These are phyloP conservation scores for Phaeomoniella chlamydospora DNA, from an alignment of 2,329 filamentous ascomycete genomes.

Conservation along the genomic window DNA sequence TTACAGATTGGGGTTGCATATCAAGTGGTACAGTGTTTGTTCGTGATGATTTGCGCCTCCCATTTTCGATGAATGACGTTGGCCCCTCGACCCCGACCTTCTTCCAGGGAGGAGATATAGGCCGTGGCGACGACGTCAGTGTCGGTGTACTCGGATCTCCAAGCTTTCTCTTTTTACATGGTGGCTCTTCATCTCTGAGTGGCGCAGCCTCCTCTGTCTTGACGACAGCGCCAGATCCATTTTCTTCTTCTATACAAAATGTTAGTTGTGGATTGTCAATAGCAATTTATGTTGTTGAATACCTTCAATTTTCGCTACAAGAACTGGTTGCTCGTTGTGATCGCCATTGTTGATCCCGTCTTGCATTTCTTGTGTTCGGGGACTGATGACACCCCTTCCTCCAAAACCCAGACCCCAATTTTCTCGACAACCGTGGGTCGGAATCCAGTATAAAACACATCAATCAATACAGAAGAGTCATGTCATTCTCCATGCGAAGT, in stretches of 20 bases:
- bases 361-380: conserved; percentile 29
- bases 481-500: conserved; percentile 12
- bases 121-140: conserved; percentile 23
- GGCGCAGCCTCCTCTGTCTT: conserved; percentile 15
- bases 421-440: conserved; percentile 25
- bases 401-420: conserved; percentile 25
- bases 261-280: too few relatives aligned
- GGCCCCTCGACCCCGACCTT: conserved; percentile 71
- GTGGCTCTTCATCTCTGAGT: conserved; percentile 21
- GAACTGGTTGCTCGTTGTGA: conserved; percentile 1
- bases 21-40: conserved; percentile 36
- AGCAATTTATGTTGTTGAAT: too few relatives aligned
- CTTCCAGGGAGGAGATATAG: conserved; percentile 81
- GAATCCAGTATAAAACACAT: conserved; percentile 20
- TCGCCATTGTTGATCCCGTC: conserved; percentile 17
- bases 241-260: neutral
- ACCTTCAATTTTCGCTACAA: neutral
- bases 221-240: conserved; percentile 1
- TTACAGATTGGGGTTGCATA: conserved; percentile 30
- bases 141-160: conserved; percentile 16
- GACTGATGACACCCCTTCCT: conserved; percentile 24
- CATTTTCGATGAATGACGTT: conserved; percentile 59
- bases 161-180: conserved; percentile 30
- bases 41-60: conserved; percentile 46
- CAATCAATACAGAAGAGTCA: conserved; percentile 30